Percentiles rank a stretch among this genome's conserved stretches.
Conservation (phyloP, 2,329 filamentous ascomycete genomes). For the Aspergillus spinulosporus region DNA sequence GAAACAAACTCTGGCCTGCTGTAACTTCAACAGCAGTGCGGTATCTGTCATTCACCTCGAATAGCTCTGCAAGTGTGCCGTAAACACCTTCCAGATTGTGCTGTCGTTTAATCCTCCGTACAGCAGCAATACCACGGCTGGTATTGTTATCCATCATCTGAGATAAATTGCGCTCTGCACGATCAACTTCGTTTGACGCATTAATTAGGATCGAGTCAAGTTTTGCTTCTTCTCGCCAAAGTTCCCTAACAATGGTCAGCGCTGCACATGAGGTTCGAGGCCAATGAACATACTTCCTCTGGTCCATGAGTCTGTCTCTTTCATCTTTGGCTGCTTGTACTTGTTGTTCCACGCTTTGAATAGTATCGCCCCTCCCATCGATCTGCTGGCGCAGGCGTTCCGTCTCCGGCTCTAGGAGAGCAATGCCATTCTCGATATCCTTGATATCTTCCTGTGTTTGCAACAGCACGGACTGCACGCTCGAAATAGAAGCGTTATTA, state of each 20-base stretch:
- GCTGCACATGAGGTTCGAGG: background rate
- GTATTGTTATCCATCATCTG: constrained; percentile 89
- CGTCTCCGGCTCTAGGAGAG: constrained; percentile 70
- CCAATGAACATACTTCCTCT: constrained; percentile 63
- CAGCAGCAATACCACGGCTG: constrained; percentile 79
- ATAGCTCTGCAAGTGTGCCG: constrained; percentile 89
- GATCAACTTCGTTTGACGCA: constrained; percentile 72
- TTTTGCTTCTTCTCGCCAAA: constrained; percentile 87
- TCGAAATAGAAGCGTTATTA: constrained; percentile 71
- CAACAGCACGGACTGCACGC: constrained; percentile 79
- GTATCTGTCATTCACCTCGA: constrained; percentile 81
- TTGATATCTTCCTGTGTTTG: constrained; percentile 81
- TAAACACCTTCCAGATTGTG: constrained; percentile 82
- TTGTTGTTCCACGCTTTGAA: constrained; percentile 70
- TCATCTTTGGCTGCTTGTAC: constrained; percentile 75
- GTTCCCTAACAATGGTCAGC: constrained; percentile 46
- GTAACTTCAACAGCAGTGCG: constrained; percentile 89
- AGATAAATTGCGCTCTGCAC: constrained; percentile 73
- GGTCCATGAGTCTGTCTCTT: constrained; percentile 76
- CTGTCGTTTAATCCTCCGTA: constrained; percentile 78
- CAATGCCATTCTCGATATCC: constrained; percentile 69
- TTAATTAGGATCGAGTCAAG: constrained; percentile 75
- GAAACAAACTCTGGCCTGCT: constrained; percentile 87
- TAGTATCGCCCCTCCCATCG: constrained; percentile 74
- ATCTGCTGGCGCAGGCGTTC: constrained; percentile 68